These are phyloP conservation scores for Pontederia paniculata DNA, from an alignment of 176 grass and related monocot species.

Conservation along the genomic window DNA sequence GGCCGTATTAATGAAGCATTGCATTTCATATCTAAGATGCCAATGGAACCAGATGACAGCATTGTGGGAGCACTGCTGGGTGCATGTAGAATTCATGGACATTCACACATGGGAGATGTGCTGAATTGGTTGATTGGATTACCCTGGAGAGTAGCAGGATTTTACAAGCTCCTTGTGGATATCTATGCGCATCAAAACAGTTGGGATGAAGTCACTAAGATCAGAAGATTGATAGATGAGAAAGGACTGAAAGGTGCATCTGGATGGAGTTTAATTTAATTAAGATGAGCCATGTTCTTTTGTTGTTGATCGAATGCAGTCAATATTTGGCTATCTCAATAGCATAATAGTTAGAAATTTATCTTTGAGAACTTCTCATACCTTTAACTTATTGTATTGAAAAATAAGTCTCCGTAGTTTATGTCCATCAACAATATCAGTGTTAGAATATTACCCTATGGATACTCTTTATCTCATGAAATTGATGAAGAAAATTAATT, in stretches of 20 bases:
- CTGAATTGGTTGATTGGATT: background rate
- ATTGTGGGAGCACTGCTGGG: background rate
- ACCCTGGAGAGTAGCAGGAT: background rate
- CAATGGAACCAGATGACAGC: conserved; percentile 3
- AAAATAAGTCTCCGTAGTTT: no score
- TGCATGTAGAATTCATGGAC: conserved; percentile 15
- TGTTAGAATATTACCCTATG: no score
- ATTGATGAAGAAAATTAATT: no score
- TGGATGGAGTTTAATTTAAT: conserved; percentile 12
- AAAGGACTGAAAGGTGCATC: background rate
- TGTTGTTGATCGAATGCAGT: no score
- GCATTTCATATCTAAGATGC: background rate
- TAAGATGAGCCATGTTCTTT: background rate
- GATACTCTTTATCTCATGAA: no score
- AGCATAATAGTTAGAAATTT: no score
- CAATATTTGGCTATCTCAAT: no score
- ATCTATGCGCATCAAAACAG: background rate
- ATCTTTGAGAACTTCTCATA: no score
- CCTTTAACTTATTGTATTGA: no score
- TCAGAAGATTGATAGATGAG: conserved; percentile 6
- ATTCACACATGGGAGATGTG: background rate
- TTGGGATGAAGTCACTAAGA: conserved; percentile 10
- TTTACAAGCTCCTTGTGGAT: conserved; percentile 7
- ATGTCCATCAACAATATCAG: no score
- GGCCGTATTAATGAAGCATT: conserved; percentile 6